Evolutionary conservation across 2,329 filamentous ascomycete species (phyloP).

Genomic region (Alternaria hordeiaustralica): DNA sequence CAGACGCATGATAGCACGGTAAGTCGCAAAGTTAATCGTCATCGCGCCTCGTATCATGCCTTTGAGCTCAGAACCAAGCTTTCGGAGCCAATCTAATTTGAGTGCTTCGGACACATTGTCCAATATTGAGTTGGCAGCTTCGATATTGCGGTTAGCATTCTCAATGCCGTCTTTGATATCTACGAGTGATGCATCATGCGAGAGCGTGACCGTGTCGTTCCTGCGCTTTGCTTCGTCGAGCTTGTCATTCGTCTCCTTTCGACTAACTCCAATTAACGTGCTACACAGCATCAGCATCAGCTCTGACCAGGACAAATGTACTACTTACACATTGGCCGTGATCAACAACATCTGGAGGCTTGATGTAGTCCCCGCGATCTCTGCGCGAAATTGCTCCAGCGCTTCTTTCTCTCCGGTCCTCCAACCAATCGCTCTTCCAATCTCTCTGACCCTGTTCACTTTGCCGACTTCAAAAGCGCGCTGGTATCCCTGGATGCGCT

Average conservation of each 20-base stretch:
- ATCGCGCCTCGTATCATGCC: background rate
- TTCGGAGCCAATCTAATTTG: background rate
- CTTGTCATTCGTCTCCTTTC: background rate
- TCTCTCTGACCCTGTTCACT: slow-evolving; percentile 1
- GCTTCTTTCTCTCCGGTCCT: slow-evolving; percentile 16
- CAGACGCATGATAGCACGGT: background rate
- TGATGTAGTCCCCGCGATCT: slow-evolving; percentile 11
- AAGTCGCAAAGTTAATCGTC: background rate
- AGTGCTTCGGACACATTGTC: background rate
- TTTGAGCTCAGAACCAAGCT: background rate
- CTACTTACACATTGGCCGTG: background rate
- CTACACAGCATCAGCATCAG: background rate
- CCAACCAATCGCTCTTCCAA: slow-evolving; percentile 16
- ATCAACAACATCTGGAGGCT: slow-evolving; percentile 16
- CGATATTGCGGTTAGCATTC: background rate
- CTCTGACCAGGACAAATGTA: background rate
- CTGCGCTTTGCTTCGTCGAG: background rate
- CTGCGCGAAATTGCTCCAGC: slow-evolving; percentile 13
- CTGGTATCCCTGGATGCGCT: background rate
- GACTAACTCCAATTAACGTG: background rate
- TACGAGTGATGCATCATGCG: background rate
- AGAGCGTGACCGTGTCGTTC: background rate
- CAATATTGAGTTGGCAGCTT: background rate
- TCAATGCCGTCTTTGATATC: background rate
- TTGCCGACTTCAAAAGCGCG: background rate